Evolutionary conservation across 768 basidiomycete species (phyloP).

Genomic region (Lepiota brunneoincarnata): DNA sequence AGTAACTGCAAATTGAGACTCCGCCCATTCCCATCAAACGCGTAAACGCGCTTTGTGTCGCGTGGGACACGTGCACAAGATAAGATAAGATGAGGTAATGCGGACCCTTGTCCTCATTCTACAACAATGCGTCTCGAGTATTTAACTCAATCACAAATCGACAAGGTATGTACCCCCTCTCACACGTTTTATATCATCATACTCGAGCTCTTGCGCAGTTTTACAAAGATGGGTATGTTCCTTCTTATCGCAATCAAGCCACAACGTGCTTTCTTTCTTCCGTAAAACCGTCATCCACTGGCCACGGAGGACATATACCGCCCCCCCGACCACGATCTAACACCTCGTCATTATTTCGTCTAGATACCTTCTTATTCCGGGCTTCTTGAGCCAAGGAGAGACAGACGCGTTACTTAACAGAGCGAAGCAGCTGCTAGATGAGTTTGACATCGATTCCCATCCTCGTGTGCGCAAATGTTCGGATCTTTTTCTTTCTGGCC

Average conservation of each 20-base stretch:
- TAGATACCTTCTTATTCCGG: constrained; percentile 79
- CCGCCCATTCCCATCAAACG: constrained; percentile 12
- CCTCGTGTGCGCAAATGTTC: constrained; percentile 56
- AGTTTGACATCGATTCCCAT: constrained; percentile 76
- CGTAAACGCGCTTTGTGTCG: constrained; percentile 12
- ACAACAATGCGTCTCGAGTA: constrained; percentile 29
- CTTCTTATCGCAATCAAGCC: not conserved
- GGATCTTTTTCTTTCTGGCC: not conserved
- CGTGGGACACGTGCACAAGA: constrained; percentile 8
- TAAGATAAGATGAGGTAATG: constrained; percentile 7
- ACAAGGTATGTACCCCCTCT: constrained; percentile 40
- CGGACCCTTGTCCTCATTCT: not conserved
- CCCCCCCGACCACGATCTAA: not conserved
- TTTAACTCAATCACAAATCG: constrained; percentile 54
- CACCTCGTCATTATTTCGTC: constrained; percentile 1
- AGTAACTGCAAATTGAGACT: constrained; percentile 10
- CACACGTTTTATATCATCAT: not conserved
- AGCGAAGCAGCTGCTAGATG: constrained; percentile 73
- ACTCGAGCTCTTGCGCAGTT: constrained; percentile 20
- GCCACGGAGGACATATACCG: too few species aligned
- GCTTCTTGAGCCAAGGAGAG: constrained; percentile 63
- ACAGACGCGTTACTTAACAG: constrained; percentile 60
- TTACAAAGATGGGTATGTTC: constrained; percentile 27
- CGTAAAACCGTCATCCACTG: not conserved
- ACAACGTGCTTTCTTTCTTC: not conserved